Base-by-base conservation (phyloP, 2,329 filamentous ascomycete genomes). In the Lecanicillium sp. region DNA sequence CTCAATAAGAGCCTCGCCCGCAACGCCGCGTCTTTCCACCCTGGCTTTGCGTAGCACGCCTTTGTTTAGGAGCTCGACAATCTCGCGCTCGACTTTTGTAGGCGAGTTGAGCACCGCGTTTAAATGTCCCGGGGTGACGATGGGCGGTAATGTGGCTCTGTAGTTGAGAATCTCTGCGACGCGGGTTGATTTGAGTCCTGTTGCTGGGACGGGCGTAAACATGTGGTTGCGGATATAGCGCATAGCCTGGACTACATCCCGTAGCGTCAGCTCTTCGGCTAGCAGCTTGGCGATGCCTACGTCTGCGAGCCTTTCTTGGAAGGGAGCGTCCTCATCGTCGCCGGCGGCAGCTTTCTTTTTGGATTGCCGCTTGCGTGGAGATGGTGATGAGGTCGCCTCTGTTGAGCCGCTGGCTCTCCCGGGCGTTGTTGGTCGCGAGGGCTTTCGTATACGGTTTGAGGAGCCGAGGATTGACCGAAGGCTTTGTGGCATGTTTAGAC, bases 51-150 rank as follows among this genome's bases (percentile, higher is more conserved):
- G 64, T 33, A 86, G 43, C 4, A 70, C 60, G 0, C 82, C 80
- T 9, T 63, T 64, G 11, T 67, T 62, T 14, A 73, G 57, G 27
- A 86, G 64, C 48, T 78, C 70, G 4, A 73, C 78, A 15, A 83
- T 67, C 53, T 85, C 82, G 33, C 83, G 67, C 57, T 87, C 83
- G 2, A 77, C 76, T 2, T 63, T 66, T 0, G 81, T 84, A 2
- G 81, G 75, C 3, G 74, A 78, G 9, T 59, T 60, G 32, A 83
- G 66, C 2, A 86, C 58, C 2, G 80, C 73, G 44, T 81, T 73
- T 6, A 88, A 55, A 53, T 88, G 83, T 2, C 78, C 72, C 15
- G 78, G 57, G 1, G 78, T 81, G 5, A 83, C 75, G 16, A 86
- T 64, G 0, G 76, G 77, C 9, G 84, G 80, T 29, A 85, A 56